Evolutionary conservation across 176 grass and related monocot species (phyloP).

Genomic region (Phyllostachys edulis): DNA sequence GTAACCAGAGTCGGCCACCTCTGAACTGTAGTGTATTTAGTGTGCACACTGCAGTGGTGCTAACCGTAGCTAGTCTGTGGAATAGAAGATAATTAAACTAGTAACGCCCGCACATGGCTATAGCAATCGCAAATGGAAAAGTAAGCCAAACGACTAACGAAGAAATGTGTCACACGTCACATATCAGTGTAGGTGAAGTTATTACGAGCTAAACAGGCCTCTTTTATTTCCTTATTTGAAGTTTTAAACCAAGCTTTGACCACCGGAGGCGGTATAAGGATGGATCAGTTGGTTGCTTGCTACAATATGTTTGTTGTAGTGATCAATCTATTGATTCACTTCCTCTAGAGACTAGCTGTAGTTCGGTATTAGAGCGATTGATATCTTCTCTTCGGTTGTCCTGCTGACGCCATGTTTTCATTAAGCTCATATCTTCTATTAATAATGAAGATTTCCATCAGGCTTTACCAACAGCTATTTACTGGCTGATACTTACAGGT

Average conservation of each 20-base stretch:
- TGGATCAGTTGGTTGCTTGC: neutral
- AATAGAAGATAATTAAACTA: neutral
- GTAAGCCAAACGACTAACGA: neutral
- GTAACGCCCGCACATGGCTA: neutral
- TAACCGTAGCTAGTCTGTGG: neutral
- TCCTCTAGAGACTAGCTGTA: neutral
- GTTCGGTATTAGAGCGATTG: neutral
- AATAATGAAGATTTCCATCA: neutral
- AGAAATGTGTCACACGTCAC: neutral
- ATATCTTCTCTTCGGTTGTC: neutral
- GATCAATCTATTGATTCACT: neutral
- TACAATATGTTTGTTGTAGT: neutral
- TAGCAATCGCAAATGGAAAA: neutral
- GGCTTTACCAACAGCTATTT: neutral
- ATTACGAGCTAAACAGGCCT: neutral
- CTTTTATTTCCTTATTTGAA: neutral
- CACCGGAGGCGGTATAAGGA: neutral
- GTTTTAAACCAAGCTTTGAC: neutral
- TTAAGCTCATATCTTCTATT: neutral
- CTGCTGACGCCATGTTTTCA: neutral
- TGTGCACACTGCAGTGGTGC: neutral
- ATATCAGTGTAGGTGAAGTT: neutral
- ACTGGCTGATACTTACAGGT: constrained; percentile 10
- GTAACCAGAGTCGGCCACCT: neutral
- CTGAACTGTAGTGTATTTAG: neutral